Percentiles rank a stretch among this genome's conserved stretches.
These are phyloP conservation scores for Curvularia eragrostidis DNA, from an alignment of 2,329 filamentous ascomycete genomes.

Conservation along the genomic window DNA sequence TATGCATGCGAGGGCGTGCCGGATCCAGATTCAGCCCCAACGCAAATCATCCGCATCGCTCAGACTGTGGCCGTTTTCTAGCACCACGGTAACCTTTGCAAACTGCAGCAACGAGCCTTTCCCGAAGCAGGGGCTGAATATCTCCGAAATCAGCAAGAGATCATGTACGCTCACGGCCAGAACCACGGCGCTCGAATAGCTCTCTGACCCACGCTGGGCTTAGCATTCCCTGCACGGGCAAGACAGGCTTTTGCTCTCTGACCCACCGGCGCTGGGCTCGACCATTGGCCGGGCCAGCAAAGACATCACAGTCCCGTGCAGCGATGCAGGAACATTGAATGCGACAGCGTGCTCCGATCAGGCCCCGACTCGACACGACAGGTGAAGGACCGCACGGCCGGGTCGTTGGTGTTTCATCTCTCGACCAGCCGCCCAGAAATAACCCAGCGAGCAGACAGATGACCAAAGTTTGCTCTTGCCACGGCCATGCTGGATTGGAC, in stretches of 20 bases:
- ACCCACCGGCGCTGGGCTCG: conserved; percentile 26
- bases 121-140: conserved; percentile 52
- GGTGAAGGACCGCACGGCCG: conserved; percentile 38
- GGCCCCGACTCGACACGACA: conserved; percentile 48
- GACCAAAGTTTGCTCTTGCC: conserved; percentile 43
- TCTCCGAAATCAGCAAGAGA: conserved; percentile 51
- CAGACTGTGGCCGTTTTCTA: conserved; percentile 54
- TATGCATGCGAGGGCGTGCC: conserved; percentile 43
- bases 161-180: conserved; percentile 47
- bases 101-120: conserved; percentile 55
- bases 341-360: conserved; percentile 46
- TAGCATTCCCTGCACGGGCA: conserved; percentile 50
- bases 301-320: conserved; percentile 48
- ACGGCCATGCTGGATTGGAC: conserved; percentile 33
- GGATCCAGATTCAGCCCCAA: conserved; percentile 56
- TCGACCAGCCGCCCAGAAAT: conserved; percentile 45
- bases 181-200: conserved; percentile 45
- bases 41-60: conserved; percentile 53
- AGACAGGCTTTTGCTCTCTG: conserved; percentile 33
- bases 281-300: conserved; percentile 41
- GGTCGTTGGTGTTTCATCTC: conserved; percentile 51
- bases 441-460: conserved; percentile 48
- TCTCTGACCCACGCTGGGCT: conserved; percentile 43
- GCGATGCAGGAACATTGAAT: conserved; percentile 53
- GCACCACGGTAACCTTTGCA: conserved; percentile 56